Base-by-base conservation (phyloP, 2,329 filamentous ascomycete species). In the Clonostachys rosea region DNA sequence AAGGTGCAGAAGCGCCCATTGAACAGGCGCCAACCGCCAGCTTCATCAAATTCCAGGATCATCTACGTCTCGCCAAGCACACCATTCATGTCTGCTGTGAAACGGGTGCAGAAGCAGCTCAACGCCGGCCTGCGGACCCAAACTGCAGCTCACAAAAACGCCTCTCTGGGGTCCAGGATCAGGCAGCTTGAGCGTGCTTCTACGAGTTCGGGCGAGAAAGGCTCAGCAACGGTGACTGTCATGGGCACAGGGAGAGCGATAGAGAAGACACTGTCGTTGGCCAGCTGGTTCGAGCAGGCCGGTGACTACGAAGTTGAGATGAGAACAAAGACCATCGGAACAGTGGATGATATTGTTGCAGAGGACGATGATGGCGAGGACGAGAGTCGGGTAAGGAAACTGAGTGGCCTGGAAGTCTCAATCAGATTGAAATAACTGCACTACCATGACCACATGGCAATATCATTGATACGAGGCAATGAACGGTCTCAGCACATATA, bases 171-270 rank as follows among this genome's bases (percentile, higher is more conserved):
- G 40, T 65, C 73, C 16, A 71, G 76, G 48, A 63, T 79, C 44
- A 64, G 68, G 50, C 64, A 65, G 7, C 64, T 76, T 36, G 60
- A 68, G 56, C 59, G 62, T 42, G 60, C 62, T 17, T 17, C 40
- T 30, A 12, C 18, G 9, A 34, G 37, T 18, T 39, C 36, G 11
- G 36, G 17, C 14, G 17, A 39, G 36, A 39, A 39, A 30, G 24
- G 24, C 24, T 30, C 24, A 17, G 61, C 64, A 10, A 61, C 56
- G 17, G 82, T 88, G 5, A 69, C 76, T 13, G 61, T 89, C 3
- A 73, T 85, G 46, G 86, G 80, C 8, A 84, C 83, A 0, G 86
- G 86, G 2, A 77, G 75, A 53, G 86, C 86, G 8, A 83, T 90
- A 33, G 71, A 77, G 51, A 82, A 81, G 63, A 79, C 79, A 1